Conservation (phyloP, 768 basidiomycete genomes). For the Psilocybe sp. region DNA sequence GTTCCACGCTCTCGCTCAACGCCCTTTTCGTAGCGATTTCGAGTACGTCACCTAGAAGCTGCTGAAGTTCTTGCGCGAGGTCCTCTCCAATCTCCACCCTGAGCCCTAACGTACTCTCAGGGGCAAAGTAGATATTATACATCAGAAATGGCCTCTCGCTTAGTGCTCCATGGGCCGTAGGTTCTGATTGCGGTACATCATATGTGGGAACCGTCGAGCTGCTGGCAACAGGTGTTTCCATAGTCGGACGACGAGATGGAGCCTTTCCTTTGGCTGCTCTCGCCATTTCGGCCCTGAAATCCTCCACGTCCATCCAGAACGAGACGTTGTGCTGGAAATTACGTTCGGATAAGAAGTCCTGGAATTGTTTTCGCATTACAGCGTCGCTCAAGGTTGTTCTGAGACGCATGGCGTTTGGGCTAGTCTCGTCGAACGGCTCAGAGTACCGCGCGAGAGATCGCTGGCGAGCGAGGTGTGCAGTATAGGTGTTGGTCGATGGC, state of each 20-base stretch:
- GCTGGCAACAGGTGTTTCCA: not conserved
- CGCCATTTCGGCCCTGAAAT: conserved; percentile 7
- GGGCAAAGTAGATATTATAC: conserved; percentile 7
- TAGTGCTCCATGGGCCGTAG: conserved; percentile 2
- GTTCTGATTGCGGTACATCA: not conserved
- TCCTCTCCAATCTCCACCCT: not conserved
- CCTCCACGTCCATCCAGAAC: conserved; percentile 12
- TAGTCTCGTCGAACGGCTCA: not conserved
- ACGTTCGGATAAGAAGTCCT: conserved; percentile 6
- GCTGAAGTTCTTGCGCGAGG: not conserved
- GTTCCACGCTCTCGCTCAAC: not conserved
- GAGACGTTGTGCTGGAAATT: conserved; percentile 6
- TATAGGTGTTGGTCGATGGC: not conserved
- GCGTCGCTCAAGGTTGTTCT: conserved; percentile 3
- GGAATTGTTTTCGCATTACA: not conserved
- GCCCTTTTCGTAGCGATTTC: not conserved
- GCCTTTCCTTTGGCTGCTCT: not conserved
- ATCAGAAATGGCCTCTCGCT: conserved; percentile 9
- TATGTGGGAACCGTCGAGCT: conserved; percentile 1
- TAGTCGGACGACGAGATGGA: not conserved
- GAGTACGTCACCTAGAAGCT: not conserved
- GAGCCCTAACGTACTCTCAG: conserved; percentile 3
- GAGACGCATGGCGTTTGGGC: conserved; percentile 1
- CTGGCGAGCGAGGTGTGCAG: too few species aligned
- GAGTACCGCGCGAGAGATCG: too few species aligned